Percentiles rank a stretch among this genome's conserved stretches.
Evolutionary conservation across 768 basidiomycete genomes (phyloP).

Genomic region (Mycena haematopus): DNA sequence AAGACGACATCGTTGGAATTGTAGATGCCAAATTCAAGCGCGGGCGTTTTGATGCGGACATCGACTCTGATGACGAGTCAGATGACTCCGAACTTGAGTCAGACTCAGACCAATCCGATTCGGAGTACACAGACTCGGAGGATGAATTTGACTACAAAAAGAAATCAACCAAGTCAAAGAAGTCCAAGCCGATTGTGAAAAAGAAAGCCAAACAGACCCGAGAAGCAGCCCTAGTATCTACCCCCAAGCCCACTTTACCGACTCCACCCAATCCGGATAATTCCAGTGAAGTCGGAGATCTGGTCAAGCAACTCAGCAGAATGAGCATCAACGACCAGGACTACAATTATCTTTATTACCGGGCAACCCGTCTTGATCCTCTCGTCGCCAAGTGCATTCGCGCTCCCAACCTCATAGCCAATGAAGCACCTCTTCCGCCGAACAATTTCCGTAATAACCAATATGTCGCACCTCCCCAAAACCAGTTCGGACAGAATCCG

Average conservation of each 20-base stretch:
- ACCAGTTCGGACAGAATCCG: not conserved
- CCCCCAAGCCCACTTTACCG: not conserved
- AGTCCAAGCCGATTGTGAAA: not conserved
- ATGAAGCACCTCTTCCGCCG: not conserved
- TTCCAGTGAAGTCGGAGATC: not conserved
- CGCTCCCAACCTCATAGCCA: not conserved
- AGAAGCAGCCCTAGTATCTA: not conserved
- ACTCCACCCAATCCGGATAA: not conserved
- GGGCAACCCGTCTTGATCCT: slow-evolving; percentile 8
- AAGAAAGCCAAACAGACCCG: not conserved
- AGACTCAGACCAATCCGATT: not conserved
- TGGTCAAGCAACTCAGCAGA: not conserved
- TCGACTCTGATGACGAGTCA: not conserved
- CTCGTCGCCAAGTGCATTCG: slow-evolving; percentile 13
- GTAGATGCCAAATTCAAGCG: not conserved
- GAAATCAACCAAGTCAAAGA: not conserved
- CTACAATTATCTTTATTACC: slow-evolving; percentile 13
- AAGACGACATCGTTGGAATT: not conserved
- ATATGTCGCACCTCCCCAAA: slow-evolving; percentile 1
- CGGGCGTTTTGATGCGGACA: slow-evolving; percentile 3
- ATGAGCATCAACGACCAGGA: slow-evolving; percentile 11
- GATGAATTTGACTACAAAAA: not conserved
- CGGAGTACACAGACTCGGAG: not conserved
- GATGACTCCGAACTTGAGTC: not conserved
- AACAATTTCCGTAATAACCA: slow-evolving; percentile 15